Base-by-base conservation (phyloP, 768 basidiomycete genomes). In the Trichaptum fuscoviolaceum region DNA sequence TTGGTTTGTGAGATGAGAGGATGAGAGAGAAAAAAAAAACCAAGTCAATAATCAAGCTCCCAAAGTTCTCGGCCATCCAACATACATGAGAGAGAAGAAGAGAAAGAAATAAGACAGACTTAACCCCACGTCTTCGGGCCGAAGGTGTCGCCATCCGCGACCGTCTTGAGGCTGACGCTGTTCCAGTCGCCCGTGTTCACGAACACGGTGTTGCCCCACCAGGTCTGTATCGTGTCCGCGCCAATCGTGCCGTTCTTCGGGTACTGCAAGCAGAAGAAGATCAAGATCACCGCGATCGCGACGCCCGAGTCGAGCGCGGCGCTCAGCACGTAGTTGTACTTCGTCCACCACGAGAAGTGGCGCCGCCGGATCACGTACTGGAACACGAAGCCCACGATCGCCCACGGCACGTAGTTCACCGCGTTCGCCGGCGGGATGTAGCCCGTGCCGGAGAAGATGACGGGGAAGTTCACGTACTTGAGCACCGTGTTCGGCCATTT, bases 291-390 rank as follows among this genome's bases (percentile, higher is more conserved):
- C 23, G 82, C 75, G 23, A 90, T 69, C 0, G 88, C 88, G 9
- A 89, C 78, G 23, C 90, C 90, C 18, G 89, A 83, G 70, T 90
- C 90, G 70, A 91, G 71, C 5, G 87, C 90, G 10, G 89, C 87
- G 8, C 88, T 90, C n/a, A 91, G 75, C 24, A 90, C 85, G 70
- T 74, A 70, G 58, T 71, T 71, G 64, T 69, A 68, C 63, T 70
- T 69, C 10, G 67, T 70, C 70, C 70, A 71, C 70, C 70, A 71
- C 10, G 35, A 62, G 67, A 73, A 73, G 63, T 71, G 68, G 30
- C 68, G 67, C 18, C 72, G 62, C n/a, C 72, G 64, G 42, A 70
- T 69, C 20, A 70, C 35, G 63, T 72, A 73, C 65, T 73, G 82
- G 74, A 83, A 82, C 61, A 82, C 68, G 70, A 80, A 81, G 9